Evolutionary conservation across 2,329 filamentous ascomycete genomes (phyloP).

Genomic region (Ascochyta pisi): DNA sequence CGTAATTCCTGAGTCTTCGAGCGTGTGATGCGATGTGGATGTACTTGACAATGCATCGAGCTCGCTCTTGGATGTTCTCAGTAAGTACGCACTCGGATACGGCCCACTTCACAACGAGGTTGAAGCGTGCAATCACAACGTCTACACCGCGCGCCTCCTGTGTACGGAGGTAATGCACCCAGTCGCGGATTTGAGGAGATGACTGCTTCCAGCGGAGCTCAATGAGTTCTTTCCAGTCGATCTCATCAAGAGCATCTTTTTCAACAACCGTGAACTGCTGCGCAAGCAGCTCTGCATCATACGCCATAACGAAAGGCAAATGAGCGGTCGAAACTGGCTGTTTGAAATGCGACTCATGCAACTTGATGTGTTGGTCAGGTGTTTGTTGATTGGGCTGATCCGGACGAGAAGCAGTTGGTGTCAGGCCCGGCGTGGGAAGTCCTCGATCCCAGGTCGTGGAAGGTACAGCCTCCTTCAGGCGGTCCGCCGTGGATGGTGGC

Average conservation of each 20-base stretch:
- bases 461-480: constrained; percentile 31
- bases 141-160: constrained; percentile 78
- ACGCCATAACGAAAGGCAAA: constrained; percentile 80
- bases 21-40: constrained; percentile 83
- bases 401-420: constrained; percentile 40
- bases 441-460: constrained; percentile 45
- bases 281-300: constrained; percentile 78
- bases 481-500: constrained; percentile 52
- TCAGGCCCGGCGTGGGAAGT: constrained; percentile 48
- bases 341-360: constrained; percentile 34
- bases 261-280: constrained; percentile 87
- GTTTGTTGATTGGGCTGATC: constrained; percentile 32
- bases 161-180: constrained; percentile 80
- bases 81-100: constrained; percentile 81
- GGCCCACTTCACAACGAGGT: constrained; percentile 87
- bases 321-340: constrained; percentile 54
- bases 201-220: constrained; percentile 83
- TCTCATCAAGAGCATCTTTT: constrained; percentile 83
- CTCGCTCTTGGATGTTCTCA: constrained; percentile 73
- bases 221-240: constrained; percentile 87
- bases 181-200: constrained; percentile 71
- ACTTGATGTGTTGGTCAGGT: constrained; percentile 26
- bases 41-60: constrained; percentile 78
- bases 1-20: constrained; percentile 79
- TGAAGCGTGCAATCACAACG: constrained; percentile 85